Evolutionary conservation across 768 basidiomycete genomes (phyloP).

Genomic region (Tulasnella sp.): DNA sequence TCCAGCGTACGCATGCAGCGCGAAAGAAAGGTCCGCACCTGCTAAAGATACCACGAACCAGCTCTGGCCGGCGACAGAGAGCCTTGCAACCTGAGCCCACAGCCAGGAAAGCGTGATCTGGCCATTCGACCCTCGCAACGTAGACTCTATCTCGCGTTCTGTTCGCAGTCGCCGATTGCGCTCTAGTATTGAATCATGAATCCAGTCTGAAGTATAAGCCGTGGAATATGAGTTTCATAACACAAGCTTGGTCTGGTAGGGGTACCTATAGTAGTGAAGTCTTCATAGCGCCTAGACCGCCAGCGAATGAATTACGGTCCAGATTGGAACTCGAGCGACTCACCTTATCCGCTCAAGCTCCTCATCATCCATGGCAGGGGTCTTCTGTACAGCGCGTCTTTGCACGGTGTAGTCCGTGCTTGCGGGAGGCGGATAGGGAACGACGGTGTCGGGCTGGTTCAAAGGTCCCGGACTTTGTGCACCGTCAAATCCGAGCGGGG

Average conservation of each 20-base stretch:
- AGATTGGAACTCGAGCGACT: slow-evolving; percentile 15
- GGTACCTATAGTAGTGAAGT: slow-evolving; percentile 88
- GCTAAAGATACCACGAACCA: slow-evolving; percentile 89
- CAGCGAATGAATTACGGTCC: slow-evolving; percentile 18
- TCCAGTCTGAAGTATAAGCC: slow-evolving; percentile 59
- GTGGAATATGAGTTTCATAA: slow-evolving; percentile 16
- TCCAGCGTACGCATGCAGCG: not conserved
- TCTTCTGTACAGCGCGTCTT: not conserved
- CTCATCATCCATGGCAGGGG: slow-evolving; percentile 33
- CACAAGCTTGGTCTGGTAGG: slow-evolving; percentile 17
- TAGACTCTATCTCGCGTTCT: slow-evolving; percentile 35
- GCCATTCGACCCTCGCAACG: slow-evolving; percentile 37
- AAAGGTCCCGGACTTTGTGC: not conserved
- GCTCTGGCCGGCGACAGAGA: slow-evolving; percentile 63
- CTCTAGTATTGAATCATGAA: slow-evolving; percentile 87
- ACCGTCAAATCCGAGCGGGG: not conserved
- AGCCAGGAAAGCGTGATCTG: slow-evolving; percentile 44
- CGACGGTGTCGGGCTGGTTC: not conserved
- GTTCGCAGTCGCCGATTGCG: slow-evolving; percentile 62
- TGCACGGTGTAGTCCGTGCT: not conserved
- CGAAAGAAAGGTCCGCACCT: slow-evolving; percentile 61
- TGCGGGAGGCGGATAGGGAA: slow-evolving; percentile 10
- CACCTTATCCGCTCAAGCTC: slow-evolving; percentile 58
- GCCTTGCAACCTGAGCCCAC: slow-evolving; percentile 46
- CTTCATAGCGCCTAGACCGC: slow-evolving; percentile 67